Evolutionary conservation across 257 asterid species (phyloP).

Genomic region (Rubia yunnanensis): DNA sequence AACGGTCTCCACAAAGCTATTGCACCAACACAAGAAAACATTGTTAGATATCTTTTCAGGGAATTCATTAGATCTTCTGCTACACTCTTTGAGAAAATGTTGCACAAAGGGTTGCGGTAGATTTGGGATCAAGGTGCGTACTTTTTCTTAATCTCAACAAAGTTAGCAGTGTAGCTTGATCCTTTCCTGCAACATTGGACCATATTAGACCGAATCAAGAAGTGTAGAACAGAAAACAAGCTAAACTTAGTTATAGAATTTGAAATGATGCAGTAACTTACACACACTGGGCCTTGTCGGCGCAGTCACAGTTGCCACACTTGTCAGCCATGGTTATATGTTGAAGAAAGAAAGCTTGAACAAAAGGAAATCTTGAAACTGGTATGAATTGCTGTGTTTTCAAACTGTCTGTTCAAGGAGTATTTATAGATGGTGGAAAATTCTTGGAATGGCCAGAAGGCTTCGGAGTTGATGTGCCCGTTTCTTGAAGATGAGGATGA

Average conservation of each 20-base stretch:
- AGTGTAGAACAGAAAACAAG: not conserved
- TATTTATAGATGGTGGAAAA: not conserved
- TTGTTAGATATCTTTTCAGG: not conserved
- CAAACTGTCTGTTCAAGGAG: not conserved
- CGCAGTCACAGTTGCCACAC: conserved; percentile 47
- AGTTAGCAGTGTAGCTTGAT: conserved; percentile 18
- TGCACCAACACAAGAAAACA: conserved; percentile 21
- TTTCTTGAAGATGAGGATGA: not conserved
- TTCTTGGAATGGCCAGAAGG: no score
- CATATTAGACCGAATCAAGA: not conserved
- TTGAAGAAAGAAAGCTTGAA: not conserved
- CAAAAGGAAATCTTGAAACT: not conserved
- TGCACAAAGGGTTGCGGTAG: not conserved
- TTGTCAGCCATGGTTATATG: conserved; percentile 64
- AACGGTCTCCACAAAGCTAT: conserved; percentile 33
- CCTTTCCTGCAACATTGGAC: conserved; percentile 48
- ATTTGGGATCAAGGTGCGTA: conserved; percentile 9
- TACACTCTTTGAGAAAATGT: no score
- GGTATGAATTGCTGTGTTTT: conserved; percentile 13
- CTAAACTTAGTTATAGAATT: not conserved
- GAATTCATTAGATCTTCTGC: no score
- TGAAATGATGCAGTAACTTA: conserved; percentile 19
- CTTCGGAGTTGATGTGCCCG: no score
- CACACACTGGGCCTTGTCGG: conserved; percentile 44
- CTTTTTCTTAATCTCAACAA: conserved; percentile 39